A percentile compares a stretch with the other conserved stretches of the same genome.
phyloP scores from a whole-genome alignment of 192 early-diverging fungal genomes.

The Coemansia sp. region DNA sequence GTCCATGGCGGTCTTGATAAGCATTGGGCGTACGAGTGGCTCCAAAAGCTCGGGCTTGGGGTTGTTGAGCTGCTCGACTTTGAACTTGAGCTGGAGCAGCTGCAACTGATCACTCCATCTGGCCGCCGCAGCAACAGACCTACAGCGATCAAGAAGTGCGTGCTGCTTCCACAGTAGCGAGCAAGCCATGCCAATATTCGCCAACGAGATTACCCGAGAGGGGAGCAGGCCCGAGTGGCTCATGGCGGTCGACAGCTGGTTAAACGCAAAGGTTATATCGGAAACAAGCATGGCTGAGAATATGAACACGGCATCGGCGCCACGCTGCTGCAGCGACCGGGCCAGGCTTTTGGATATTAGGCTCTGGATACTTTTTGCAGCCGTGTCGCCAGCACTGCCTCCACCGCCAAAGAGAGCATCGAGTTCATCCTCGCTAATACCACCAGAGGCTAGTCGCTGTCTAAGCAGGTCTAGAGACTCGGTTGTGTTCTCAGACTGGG shows the following conservation, averaged over 20 bases:
- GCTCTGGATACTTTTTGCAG: not conserved
- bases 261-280: slow-evolving; percentile 26
- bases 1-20: slow-evolving; percentile 62
- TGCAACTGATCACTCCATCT: slow-evolving; percentile 67
- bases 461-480: slow-evolving; percentile 16
- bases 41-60: slow-evolving; percentile 55
- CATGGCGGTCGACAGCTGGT: slow-evolving; percentile 41
- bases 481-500: not conserved
- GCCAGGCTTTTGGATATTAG: slow-evolving; percentile 25
- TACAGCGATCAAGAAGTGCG: slow-evolving; percentile 59
- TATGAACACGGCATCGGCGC: slow-evolving; percentile 39
- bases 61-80: slow-evolving; percentile 55
- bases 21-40: slow-evolving; percentile 57
- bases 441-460: slow-evolving; percentile 28
- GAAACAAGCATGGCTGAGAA: slow-evolving; percentile 40
- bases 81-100: slow-evolving; percentile 62
- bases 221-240: slow-evolving; percentile 40
- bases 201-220: slow-evolving; percentile 45
- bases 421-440: slow-evolving; percentile 27
- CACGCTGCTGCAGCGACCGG: slow-evolving; percentile 43
- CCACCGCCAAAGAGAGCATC: slow-evolving; percentile 15
- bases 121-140: slow-evolving; percentile 59
- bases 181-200: slow-evolving; percentile 58
- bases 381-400: not conserved
- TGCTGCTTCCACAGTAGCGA: slow-evolving; percentile 68